phyloP scores from a whole-genome alignment of 495 filamentous ascomycete species.

The Friedmanniomyces endolithicus region DNA sequence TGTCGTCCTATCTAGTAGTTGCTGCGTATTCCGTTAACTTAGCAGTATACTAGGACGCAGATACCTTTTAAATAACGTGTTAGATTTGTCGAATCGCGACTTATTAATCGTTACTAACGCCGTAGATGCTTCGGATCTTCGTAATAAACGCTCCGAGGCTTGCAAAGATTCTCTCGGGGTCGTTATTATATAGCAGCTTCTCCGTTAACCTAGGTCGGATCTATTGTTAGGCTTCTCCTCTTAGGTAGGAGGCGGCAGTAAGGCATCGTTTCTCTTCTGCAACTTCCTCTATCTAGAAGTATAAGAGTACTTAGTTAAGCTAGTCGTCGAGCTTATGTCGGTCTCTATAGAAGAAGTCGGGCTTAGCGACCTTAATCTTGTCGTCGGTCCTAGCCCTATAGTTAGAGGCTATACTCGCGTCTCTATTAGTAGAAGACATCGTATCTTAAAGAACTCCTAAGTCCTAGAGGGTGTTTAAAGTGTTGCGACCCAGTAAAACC shows the following conservation, averaged over 20 bases:
- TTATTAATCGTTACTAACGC: constrained; percentile 4
- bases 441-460: not conserved
- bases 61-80: constrained; percentile 1
- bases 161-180: not conserved
- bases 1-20: not conserved
- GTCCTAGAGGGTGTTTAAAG: constrained; percentile 4
- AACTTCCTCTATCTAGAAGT: not conserved
- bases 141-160: not conserved
- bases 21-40: constrained; percentile 5
- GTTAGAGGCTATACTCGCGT: not conserved
- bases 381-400: not conserved
- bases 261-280: not conserved
- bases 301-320: not conserved
- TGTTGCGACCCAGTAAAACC: not conserved
- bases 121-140: not conserved
- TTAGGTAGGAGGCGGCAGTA: not conserved
- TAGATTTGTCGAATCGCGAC: not conserved
- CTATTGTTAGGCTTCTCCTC: not conserved
- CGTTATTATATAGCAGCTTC: not conserved
- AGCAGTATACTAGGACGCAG: constrained; percentile 7
- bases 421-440: not conserved
- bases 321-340: not conserved
- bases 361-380: not conserved
- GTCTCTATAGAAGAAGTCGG: constrained; percentile 1
- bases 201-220: not conserved